Base-by-base conservation (phyloP, 805 yeast species). In the Sugiyamaella valdiviana region DNA sequence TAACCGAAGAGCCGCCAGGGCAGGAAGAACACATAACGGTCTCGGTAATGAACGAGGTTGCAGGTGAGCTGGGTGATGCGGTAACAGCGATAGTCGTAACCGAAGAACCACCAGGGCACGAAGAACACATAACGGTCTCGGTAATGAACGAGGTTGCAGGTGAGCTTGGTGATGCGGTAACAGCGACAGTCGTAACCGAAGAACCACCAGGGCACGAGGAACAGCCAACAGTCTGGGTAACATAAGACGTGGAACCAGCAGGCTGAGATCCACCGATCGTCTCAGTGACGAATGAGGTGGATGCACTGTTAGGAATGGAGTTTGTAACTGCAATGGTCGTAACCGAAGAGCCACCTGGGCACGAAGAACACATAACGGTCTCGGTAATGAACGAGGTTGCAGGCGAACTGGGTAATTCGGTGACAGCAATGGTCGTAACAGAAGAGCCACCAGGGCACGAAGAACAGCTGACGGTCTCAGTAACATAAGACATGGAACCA, bases 71-170 rank as follows among this genome's bases (percentile, higher is more conserved):
- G 38, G 16, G 10, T 15, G 19, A 36, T n/a, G 38, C 16, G 12
- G 23, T 21, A 29, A 39, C 19, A 20, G 22, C 20, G 7, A 6
- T 21, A 6, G 38, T 36, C 7, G 38, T 36, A 5, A 36, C 38
- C 6, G 16, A 6, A 6, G 16, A 36, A 6, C 39, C 20, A 6
- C 20, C 32, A 9, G 39, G 21, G 29, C 39, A 42, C 19, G 24
- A 6, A 7, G 42, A 36, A 29, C 51, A 49, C 10, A 49, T 45
- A 24, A 49, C 22, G 6, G 51, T 48, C 41, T 42, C 46, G 9
- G 48, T 40, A 12, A 44, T 44, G 37, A 23, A 42, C 19, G 38
- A 6, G 12, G 38, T 36, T 6, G 19, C 6, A 9, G 26, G 26
- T 23, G 26, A 23, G 9, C 9, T 6, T 6, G 26, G 9, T 23